phyloP scores from a whole-genome alignment of 2,329 filamentous ascomycete species.

The Ophiocordyceps unilateralis region DNA sequence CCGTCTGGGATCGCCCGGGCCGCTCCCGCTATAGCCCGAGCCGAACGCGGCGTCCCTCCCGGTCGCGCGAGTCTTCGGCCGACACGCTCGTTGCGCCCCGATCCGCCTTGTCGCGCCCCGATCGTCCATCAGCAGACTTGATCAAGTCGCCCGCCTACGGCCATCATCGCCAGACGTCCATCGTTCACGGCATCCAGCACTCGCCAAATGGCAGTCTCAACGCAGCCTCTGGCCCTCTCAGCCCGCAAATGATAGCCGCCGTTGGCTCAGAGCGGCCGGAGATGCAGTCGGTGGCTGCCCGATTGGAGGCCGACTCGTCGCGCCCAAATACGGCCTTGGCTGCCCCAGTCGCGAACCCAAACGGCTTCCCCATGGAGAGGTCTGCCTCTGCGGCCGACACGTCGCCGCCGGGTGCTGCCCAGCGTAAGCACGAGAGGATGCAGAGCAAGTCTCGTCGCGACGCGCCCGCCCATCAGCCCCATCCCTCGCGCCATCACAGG shows the following conservation, averaged over 20 bases:
- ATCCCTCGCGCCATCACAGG: conserved; percentile 51
- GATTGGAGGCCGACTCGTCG: conserved; percentile 26
- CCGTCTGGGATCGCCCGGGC: conserved; percentile 32
- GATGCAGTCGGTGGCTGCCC: conserved; percentile 25
- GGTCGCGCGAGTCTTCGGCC: conserved; percentile 41
- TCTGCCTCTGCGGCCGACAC: conserved; percentile 29
- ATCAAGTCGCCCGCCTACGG: conserved; percentile 39
- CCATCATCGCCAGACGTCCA: conserved; percentile 91
- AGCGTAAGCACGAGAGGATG: conserved; percentile 40
- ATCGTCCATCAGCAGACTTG: too few relatives aligned
- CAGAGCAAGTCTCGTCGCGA: conserved; percentile 55
- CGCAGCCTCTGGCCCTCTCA: conserved; percentile 70
- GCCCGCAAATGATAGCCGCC: conserved; percentile 67
- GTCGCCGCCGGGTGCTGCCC: conserved; percentile 23
- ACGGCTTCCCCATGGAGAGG: conserved; percentile 21
- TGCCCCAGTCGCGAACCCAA: conserved; percentile 13
- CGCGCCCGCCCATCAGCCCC: conserved; percentile 57
- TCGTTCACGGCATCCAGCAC: conserved; percentile 93
- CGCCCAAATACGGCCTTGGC: conserved; percentile 32
- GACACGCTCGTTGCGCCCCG: conserved; percentile 28
- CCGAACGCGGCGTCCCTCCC: conserved; percentile 23
- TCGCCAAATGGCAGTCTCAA: conserved; percentile 73
- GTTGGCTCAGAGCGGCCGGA: conserved; percentile 36
- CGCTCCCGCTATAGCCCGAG: conserved; percentile 26
- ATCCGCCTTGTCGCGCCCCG: conserved; percentile 16